Evolutionary conservation across 257 asterid genomes (phyloP).

Genomic region (Solanum okadae): DNA sequence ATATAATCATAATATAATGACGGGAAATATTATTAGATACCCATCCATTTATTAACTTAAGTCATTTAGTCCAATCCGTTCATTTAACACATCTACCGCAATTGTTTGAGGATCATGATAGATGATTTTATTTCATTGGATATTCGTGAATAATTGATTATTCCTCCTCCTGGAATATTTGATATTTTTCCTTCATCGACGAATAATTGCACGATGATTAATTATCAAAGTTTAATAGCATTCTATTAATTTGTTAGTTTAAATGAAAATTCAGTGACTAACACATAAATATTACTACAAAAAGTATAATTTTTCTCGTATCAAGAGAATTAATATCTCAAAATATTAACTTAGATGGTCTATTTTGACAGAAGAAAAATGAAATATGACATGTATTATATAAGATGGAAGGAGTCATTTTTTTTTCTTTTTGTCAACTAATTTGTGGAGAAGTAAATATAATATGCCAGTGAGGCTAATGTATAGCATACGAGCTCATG

Average conservation of each 20-base stretch:
- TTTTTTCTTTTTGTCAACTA: not conserved
- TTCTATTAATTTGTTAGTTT: not conserved
- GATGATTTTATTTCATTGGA: not conserved
- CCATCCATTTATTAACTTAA: not conserved
- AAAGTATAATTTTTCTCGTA: not conserved
- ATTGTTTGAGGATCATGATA: not conserved
- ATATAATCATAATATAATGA: too few species aligned
- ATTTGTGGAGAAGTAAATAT: not conserved
- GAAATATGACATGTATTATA: not conserved
- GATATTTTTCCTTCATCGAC: not conserved
- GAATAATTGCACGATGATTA: not conserved
- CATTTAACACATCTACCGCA: not conserved
- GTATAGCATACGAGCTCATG: not conserved
- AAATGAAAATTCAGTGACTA: not conserved
- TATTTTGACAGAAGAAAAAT: not conserved
- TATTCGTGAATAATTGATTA: not conserved
- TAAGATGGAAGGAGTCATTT: not conserved
- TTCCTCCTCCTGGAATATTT: not conserved
- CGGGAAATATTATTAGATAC: too few species aligned
- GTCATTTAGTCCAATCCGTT: not conserved
- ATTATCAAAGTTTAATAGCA: not conserved
- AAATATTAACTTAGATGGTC: not conserved
- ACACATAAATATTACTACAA: not conserved
- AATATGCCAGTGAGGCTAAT: not conserved
- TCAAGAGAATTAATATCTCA: not conserved